These are phyloP conservation scores for Lasiosphaeris hirsuta DNA, from an alignment of 495 filamentous ascomycete species.

Conservation along the genomic window DNA sequence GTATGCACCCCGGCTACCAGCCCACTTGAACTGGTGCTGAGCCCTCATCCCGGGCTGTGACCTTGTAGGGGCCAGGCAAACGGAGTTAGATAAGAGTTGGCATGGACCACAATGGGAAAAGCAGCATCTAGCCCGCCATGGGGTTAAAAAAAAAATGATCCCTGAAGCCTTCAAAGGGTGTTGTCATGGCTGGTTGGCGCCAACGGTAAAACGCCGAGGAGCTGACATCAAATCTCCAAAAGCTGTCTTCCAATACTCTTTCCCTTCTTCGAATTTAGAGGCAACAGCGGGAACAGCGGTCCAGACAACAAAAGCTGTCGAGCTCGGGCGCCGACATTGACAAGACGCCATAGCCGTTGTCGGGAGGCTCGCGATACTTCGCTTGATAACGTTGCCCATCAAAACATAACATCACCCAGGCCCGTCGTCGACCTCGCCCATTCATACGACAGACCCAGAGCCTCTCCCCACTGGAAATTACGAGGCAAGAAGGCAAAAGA, in stretches of 20 bases:
- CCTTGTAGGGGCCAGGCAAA: slow-evolving; percentile 3
- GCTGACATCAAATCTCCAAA: slow-evolving; percentile 19
- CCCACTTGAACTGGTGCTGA: slow-evolving; percentile 17
- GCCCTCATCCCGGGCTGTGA: slow-evolving; percentile 6
- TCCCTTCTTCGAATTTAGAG: slow-evolving; percentile 6
- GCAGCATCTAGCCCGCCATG: slow-evolving; percentile 12
- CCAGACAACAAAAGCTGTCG: not conserved
- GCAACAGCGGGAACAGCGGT: slow-evolving; percentile 11
- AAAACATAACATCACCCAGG: not conserved
- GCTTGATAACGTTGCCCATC: not conserved
- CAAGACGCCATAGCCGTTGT: not conserved
- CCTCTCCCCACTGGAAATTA: slow-evolving; percentile 10
- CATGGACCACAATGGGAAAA: slow-evolving; percentile 3
- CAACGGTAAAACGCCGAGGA: slow-evolving; percentile 15
- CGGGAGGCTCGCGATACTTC: not conserved
- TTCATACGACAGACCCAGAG: slow-evolving; percentile 12
- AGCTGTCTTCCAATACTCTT: slow-evolving; percentile 4
- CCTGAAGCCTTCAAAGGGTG: slow-evolving; percentile 7
- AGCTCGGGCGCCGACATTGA: slow-evolving; percentile 6
- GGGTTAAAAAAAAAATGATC: slow-evolving; percentile 1
- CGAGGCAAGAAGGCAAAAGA: slow-evolving; percentile 19
- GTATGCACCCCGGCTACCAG: slow-evolving; percentile 25
- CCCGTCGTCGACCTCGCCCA: slow-evolving; percentile 7
- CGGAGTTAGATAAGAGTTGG: slow-evolving; percentile 17
- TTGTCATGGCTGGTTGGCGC: slow-evolving; percentile 19